Evolutionary conservation across 176 grass and related monocot species (phyloP).

Genomic region (Bonia amplexicaulis): DNA sequence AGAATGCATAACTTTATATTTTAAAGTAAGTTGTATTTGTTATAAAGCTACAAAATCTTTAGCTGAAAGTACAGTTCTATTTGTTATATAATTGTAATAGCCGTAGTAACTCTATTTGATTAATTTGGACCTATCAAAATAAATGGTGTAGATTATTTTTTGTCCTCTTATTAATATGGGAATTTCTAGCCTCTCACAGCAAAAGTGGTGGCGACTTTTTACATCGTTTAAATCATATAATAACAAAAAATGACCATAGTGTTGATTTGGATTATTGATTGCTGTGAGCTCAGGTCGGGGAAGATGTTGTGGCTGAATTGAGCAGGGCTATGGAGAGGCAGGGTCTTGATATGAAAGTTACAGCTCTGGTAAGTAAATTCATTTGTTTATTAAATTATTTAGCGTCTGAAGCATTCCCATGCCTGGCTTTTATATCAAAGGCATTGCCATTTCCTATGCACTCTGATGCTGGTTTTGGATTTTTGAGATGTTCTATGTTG

Average conservation of each 20-base stretch:
- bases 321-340: constrained; percentile 74
- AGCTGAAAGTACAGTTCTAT: neutral
- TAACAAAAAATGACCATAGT: neutral
- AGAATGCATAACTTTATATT: neutral
- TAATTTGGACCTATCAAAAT: neutral
- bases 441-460: neutral
- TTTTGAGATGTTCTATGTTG: neutral
- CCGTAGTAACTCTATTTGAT: neutral
- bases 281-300: constrained; percentile 57
- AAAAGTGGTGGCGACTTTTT: neutral
- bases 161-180: neutral
- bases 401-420: neutral
- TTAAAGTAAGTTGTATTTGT: neutral
- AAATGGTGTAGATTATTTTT: neutral
- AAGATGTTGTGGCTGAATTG: constrained; percentile 85
- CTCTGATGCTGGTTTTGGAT: neutral
- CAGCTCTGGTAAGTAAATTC: constrained; percentile 56
- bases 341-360: constrained; percentile 85
- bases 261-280: constrained; percentile 22
- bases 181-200: neutral
- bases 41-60: neutral
- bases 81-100: neutral
- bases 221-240: neutral
- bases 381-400: neutral
- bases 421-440: neutral